Conservation (phyloP, 1,284 basidiomycete genomes). For the Marasmius tenuissimus region DNA sequence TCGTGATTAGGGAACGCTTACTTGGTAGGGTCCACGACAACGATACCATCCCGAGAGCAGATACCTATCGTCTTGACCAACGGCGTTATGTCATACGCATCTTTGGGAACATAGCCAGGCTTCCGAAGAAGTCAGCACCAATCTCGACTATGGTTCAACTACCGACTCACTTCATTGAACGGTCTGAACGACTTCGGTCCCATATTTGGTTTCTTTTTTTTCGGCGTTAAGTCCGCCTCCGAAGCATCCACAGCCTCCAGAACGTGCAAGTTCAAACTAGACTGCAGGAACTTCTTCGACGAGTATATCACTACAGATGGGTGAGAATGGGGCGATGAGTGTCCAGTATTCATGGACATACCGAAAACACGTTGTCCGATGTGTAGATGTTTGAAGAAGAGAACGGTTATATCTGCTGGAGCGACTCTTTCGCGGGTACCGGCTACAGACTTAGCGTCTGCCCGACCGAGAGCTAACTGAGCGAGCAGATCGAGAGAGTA, state of each 20-base stretch:
- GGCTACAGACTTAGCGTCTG: conserved; percentile 45
- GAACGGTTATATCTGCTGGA: conserved; percentile 47
- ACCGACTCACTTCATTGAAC: conserved; percentile 58
- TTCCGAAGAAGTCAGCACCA: conserved; percentile 26
- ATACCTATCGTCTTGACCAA: conserved; percentile 64
- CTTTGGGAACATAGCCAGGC: conserved; percentile 68
- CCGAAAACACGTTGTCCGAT: conserved; percentile 44
- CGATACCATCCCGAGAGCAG: conserved; percentile 60
- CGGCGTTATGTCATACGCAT: conserved; percentile 57
- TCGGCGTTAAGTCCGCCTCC: conserved; percentile 37
- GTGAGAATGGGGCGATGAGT: not conserved
- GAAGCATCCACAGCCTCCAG: conserved; percentile 48
- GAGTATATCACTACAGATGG: conserved; percentile 60
- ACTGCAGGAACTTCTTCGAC: conserved; percentile 58
- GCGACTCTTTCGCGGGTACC: conserved; percentile 59
- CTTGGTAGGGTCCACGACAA: conserved; percentile 67
- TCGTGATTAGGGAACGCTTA: conserved; percentile 31
- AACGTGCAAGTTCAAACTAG: conserved; percentile 42
- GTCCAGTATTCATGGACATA: not conserved
- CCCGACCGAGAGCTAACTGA: conserved; percentile 50
- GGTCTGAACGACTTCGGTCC: conserved; percentile 46
- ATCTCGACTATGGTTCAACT: conserved; percentile 2
- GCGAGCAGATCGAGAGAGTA: conserved; percentile 72
- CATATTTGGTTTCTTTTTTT: conserved; percentile 25
- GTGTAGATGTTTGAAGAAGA: conserved; percentile 58